Conservation (phyloP, 139 green algal species). For the Coelastrella sp. region DNA sequence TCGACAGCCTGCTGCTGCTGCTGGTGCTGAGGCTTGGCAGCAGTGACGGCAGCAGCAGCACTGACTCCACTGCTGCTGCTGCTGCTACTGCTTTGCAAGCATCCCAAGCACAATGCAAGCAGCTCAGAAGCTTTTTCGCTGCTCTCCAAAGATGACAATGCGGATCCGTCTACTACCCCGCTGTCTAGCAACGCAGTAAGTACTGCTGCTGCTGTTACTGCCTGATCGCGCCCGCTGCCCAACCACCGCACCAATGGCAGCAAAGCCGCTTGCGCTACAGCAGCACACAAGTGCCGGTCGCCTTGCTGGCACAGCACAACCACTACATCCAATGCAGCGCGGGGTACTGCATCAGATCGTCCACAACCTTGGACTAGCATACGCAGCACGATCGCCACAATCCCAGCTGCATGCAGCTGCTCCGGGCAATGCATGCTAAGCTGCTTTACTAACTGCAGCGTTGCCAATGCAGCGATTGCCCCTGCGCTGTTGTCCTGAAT, state of each 20-base stretch:
- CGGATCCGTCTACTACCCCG: conserved; percentile 11
- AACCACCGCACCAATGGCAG: conserved; percentile 27
- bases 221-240: background rate
- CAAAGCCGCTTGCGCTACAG: conserved; percentile 23
- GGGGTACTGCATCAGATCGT: background rate
- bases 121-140: background rate
- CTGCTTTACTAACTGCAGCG: conserved; percentile 1
- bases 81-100: background rate
- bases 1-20: conserved; percentile 2
- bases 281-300: background rate
- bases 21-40: too few relatives aligned
- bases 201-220: background rate
- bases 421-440: conserved; percentile 16
- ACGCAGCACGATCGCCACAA: background rate
- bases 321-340: conserved; percentile 13
- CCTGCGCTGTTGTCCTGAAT: conserved; percentile 8
- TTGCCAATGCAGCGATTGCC: background rate
- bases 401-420: background rate
- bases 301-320: conserved; percentile 3
- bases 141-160: background rate
- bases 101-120: background rate
- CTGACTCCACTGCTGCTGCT: background rate
- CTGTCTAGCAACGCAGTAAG: background rate
- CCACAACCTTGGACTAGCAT: conserved; percentile 17
- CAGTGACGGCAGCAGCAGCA: background rate